These are phyloP conservation scores for Sherardia arvensis DNA, from an alignment of 257 asterid genomes.

Conservation along the genomic window DNA sequence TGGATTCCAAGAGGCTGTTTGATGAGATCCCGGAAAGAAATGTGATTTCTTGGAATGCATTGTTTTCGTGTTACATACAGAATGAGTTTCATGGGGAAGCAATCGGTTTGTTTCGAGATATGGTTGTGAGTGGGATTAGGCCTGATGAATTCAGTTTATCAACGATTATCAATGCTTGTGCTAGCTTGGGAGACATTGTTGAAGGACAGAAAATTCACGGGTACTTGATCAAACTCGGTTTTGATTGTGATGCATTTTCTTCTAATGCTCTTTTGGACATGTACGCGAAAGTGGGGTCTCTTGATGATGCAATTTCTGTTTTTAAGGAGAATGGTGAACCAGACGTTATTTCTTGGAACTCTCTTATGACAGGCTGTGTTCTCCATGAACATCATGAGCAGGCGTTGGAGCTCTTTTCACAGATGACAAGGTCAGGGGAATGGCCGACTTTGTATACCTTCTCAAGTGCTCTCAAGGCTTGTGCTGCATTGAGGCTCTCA, in stretches of 20 bases:
- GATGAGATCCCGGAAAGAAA: conserved; percentile 54
- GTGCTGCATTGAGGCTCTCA: conserved; percentile 42
- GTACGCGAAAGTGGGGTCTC: conserved; percentile 56
- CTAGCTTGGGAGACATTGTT: conserved; percentile 44
- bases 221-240: conserved; percentile 54
- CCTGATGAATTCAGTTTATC: conserved; percentile 77
- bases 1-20: conserved; percentile 55
- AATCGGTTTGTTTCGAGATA: conserved; percentile 43
- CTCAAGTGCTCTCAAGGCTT: conserved; percentile 76
- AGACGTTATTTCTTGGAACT: conserved; percentile 72
- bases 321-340: conserved; percentile 34
- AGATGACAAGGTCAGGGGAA: conserved; percentile 45
- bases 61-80: conserved; percentile 47
- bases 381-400: conserved; percentile 30
- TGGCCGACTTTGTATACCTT: conserved; percentile 57
- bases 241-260: conserved; percentile 53
- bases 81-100: conserved; percentile 44
- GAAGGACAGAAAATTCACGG: conserved; percentile 60
- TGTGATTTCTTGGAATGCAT: conserved; percentile 68
- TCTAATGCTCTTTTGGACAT: conserved; percentile 66
- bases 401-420: conserved; percentile 47
- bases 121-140: conserved; percentile 44
- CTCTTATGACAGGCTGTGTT: conserved; percentile 63
- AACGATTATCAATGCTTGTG: conserved; percentile 48
- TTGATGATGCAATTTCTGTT: conserved; percentile 40